Evolutionary conservation across 2,329 filamentous ascomycete species (phyloP).

Genomic region (Knoxdaviesia proteae): DNA sequence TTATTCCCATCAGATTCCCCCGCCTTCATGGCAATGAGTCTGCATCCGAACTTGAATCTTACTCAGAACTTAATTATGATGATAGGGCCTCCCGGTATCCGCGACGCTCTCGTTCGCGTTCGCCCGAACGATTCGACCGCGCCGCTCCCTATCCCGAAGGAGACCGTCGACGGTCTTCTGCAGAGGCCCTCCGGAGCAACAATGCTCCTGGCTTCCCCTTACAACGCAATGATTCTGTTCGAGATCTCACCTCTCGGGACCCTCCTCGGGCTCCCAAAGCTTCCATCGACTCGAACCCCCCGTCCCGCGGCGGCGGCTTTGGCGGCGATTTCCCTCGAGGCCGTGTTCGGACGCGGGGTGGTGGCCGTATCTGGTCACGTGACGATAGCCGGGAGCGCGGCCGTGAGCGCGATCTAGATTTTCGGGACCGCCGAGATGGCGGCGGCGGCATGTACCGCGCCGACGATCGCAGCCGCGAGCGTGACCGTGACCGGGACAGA

Average conservation of each 20-base stretch:
- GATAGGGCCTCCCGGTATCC: slow-evolving; percentile 32
- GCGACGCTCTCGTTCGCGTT: slow-evolving; percentile 45
- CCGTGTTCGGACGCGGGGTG: slow-evolving; percentile 31
- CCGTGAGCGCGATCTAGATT: slow-evolving; percentile 39
- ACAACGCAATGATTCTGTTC: slow-evolving; percentile 32
- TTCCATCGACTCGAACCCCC: slow-evolving; percentile 46
- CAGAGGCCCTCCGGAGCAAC: slow-evolving; percentile 21
- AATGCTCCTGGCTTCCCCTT: slow-evolving; percentile 28
- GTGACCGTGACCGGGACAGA: slow-evolving; percentile 33
- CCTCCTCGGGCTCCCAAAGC: slow-evolving; percentile 69
- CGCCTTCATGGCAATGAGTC: too few relatives aligned
- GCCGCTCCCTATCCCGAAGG: slow-evolving; percentile 34
- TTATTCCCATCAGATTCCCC: too few relatives aligned
- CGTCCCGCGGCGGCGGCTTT: slow-evolving; percentile 47
- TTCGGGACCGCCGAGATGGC: slow-evolving; percentile 28
- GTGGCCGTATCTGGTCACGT: slow-evolving; percentile 32
- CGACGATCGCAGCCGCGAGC: slow-evolving; percentile 38
- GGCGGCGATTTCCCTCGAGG: slow-evolving; percentile 38
- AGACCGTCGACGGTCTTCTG: slow-evolving; percentile 49
- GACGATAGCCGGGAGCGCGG: slow-evolving; percentile 41
- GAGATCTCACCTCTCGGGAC: slow-evolving; percentile 30
- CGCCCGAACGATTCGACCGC: slow-evolving; percentile 43
- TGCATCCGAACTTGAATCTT: too few relatives aligned
- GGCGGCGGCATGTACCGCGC: slow-evolving; percentile 21
- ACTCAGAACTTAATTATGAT: neutral